These are phyloP conservation scores for Mrakia gelida DNA, from an alignment of 768 basidiomycete genomes.

Conservation along the genomic window DNA sequence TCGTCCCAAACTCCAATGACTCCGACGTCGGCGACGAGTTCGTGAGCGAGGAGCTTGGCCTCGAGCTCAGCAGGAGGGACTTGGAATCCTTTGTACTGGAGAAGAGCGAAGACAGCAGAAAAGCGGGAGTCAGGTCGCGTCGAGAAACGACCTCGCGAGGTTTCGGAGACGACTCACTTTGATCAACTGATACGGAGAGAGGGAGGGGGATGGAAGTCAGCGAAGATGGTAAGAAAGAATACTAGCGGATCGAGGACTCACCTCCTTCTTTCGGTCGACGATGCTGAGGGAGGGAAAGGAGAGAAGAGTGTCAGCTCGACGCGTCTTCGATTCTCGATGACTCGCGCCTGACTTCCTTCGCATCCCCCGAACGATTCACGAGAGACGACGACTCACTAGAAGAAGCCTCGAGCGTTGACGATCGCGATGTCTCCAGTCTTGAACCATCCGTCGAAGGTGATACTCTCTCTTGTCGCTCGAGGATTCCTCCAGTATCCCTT, in stretches of 20 bases:
- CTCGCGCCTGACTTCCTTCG: no score
- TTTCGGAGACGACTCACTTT: not conserved
- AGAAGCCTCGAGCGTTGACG: slow-evolving; percentile 64
- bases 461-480: not conserved
- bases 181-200: not conserved
- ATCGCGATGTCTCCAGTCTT: slow-evolving; percentile 80
- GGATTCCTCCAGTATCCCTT: slow-evolving; percentile 28
- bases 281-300: slow-evolving; percentile 35
- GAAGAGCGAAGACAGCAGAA: slow-evolving; percentile 34
- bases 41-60: slow-evolving; percentile 65
- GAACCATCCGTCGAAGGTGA: slow-evolving; percentile 59
- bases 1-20: slow-evolving; percentile 70
- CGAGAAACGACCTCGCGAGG: not conserved
- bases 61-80: slow-evolving; percentile 89
- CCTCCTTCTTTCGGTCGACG: slow-evolving; percentile 46
- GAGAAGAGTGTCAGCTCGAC: not conserved
- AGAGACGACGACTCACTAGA: slow-evolving; percentile 40
- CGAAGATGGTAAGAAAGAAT: not conserved
- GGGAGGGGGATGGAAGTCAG: not conserved
- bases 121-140: not conserved
- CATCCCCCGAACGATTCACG: not conserved
- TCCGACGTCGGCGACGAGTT: slow-evolving; percentile 69
- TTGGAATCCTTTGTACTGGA: slow-evolving; percentile 46
- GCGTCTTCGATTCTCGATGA: not conserved
- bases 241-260: not conserved